Conservation (phyloP, 495 filamentous ascomycete species). For the Hypoxylon lenormandii region DNA sequence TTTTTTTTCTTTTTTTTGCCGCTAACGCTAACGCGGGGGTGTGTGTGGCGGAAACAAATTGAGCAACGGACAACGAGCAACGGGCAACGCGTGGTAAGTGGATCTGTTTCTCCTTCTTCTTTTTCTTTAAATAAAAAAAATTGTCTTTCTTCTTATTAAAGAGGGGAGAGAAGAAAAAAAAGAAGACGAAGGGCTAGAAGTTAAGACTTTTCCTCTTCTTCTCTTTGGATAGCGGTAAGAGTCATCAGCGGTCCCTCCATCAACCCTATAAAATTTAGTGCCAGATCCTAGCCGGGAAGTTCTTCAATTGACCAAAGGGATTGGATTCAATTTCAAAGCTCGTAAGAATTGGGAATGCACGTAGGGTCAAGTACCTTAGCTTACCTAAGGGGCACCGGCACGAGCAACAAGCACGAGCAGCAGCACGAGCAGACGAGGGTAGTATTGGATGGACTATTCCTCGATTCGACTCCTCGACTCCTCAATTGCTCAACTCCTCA, state of each 20-base stretch:
- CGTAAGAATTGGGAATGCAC: constrained; percentile 43
- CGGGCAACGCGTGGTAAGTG: constrained; percentile 31
- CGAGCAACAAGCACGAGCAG: no score
- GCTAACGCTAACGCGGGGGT: constrained; percentile 45
- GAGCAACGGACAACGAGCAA: no score
- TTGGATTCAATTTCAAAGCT: constrained; percentile 36
- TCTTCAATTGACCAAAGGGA: constrained; percentile 46
- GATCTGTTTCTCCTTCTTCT: constrained; percentile 9
- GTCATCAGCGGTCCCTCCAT: not conserved
- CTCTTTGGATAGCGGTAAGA: not conserved
- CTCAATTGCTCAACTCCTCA: no score
- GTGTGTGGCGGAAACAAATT: constrained; percentile 6
- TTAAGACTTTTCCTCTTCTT: not conserved
- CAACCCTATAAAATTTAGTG: not conserved
- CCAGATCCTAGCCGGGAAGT: not conserved
- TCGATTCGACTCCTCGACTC: no score
- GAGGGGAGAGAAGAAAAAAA: not conserved
- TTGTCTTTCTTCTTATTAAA: not conserved
- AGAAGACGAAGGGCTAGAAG: not conserved
- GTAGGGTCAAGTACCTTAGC: constrained; percentile 47
- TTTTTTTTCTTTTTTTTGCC: constrained; percentile 30
- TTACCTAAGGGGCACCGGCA: constrained; percentile 36
- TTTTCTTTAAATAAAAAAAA: constrained; percentile 19
- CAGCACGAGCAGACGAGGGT: no score
- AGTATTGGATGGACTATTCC: no score